Conservation (phyloP, 352 stramenopile genomes). For the Pelagophyceae sp. region DNA sequence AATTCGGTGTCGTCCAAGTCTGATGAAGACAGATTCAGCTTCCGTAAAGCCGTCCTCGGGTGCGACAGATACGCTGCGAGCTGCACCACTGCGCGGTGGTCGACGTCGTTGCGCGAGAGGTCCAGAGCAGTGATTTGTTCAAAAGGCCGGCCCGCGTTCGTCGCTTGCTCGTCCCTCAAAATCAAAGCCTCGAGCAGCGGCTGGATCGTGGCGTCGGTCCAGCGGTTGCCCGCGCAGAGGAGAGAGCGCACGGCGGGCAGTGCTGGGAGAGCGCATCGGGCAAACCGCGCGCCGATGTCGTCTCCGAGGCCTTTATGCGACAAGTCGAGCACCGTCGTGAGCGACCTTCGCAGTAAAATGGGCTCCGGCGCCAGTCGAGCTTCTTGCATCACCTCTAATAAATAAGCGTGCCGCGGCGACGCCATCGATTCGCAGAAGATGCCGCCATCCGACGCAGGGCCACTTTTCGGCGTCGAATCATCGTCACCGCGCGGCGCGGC, state of each 20-base stretch:
- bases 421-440: neutral
- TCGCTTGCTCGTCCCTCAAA: conserved; percentile 48
- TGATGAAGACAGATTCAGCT: conserved; percentile 54
- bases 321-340: conserved; percentile 24
- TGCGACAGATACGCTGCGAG: conserved; percentile 56
- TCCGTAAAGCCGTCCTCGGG: conserved; percentile 50
- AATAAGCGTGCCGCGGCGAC: neutral
- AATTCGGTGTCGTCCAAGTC: conserved; percentile 64
- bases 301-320: conserved; percentile 33
- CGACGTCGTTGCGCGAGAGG: conserved; percentile 69
- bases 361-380: neutral
- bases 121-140: conserved; percentile 50
- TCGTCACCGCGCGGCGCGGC: too few species aligned
- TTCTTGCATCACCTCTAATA: neutral
- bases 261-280: conserved; percentile 43
- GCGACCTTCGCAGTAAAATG: neutral
- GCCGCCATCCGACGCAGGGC: neutral
- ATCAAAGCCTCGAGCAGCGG: conserved; percentile 58
- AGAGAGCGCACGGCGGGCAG: conserved; percentile 64
- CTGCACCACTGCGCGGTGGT: conserved; percentile 45
- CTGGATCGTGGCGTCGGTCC: conserved; percentile 58
- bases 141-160: too few species aligned
- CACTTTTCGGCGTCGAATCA: too few species aligned
- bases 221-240: conserved; percentile 67
- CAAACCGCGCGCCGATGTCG: conserved; percentile 26